A percentile compares a stretch with the other conserved stretches of the same genome.
phyloP scores from a whole-genome alignment of 352 stramenopile species.

The Phytophthora capsici region DNA sequence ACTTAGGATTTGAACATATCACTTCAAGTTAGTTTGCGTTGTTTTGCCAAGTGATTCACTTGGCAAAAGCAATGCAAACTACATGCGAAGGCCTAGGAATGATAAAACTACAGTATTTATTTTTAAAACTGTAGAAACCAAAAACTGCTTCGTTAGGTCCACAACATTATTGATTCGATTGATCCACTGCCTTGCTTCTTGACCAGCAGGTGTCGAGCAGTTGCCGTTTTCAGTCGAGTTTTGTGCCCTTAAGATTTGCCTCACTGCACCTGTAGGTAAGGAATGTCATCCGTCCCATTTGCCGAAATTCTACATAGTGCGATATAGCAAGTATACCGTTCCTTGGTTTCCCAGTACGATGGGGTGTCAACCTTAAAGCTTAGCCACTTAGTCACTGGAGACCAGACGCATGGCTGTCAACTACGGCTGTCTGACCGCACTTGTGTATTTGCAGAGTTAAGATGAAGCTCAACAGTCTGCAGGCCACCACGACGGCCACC shows the following conservation, averaged over 20 bases:
- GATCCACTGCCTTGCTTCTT: neutral
- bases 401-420: slow-evolving; percentile 8
- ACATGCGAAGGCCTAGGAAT: too few species aligned
- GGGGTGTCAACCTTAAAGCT: slow-evolving; percentile 20
- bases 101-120: too few species aligned
- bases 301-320: neutral
- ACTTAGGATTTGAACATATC: too few species aligned
- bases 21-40: too few species aligned
- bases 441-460: slow-evolving; percentile 3
- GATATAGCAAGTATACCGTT: neutral
- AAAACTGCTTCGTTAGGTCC: neutral
- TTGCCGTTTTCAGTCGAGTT: neutral
- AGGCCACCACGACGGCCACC: slow-evolving; percentile 13
- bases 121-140: too few species aligned
- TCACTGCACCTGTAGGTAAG: slow-evolving; percentile 18
- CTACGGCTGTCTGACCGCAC: slow-evolving; percentile 2
- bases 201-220: neutral
- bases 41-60: too few species aligned
- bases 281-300: slow-evolving; percentile 26
- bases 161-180: neutral
- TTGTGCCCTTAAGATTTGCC: neutral
- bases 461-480: slow-evolving; percentile 31
- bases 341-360: neutral
- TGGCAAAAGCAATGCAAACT: too few species aligned
- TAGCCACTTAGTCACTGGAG: slow-evolving; percentile 4